These are phyloP conservation scores for Dryas alaskensis DNA, from an alignment of 306 rosid genomes.

Conservation along the genomic window DNA sequence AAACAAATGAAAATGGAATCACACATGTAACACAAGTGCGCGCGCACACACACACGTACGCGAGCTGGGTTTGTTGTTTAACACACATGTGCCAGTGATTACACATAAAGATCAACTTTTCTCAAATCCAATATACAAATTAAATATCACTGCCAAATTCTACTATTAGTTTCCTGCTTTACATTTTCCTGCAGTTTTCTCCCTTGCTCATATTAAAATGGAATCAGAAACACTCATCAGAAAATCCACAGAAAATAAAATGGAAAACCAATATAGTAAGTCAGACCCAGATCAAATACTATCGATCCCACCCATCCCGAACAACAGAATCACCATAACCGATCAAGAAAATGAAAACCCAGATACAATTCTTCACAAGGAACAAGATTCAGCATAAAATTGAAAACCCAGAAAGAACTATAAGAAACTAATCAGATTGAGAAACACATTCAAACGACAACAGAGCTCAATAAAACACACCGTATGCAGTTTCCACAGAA, in stretches of 20 bases:
- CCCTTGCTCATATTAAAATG: background rate
- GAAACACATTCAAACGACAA: background rate
- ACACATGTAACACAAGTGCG: no score
- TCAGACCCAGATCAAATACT: constrained; percentile 25
- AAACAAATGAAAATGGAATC: background rate
- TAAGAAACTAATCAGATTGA: background rate
- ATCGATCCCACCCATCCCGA: constrained; percentile 17
- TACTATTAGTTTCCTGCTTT: background rate
- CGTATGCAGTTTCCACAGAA: constrained; percentile 48
- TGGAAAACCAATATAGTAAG: background rate
- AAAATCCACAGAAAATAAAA: constrained; percentile 1
- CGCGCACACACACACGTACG: background rate
- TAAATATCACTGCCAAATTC: background rate
- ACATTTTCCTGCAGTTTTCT: background rate
- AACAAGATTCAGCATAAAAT: constrained; percentile 5
- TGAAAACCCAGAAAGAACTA: background rate
- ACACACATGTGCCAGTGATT: background rate
- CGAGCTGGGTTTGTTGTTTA: background rate
- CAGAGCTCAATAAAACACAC: constrained; percentile 31
- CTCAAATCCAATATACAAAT: background rate
- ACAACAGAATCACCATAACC: constrained; percentile 12
- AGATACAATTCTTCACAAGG: constrained; percentile 2
- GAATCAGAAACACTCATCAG: background rate
- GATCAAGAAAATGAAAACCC: constrained; percentile 14
- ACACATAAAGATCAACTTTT: background rate